Percentiles rank a stretch among this genome's conserved stretches.
These are phyloP conservation scores for Barnettozyma populi DNA, from an alignment of 805 yeast species.

Conservation along the genomic window DNA sequence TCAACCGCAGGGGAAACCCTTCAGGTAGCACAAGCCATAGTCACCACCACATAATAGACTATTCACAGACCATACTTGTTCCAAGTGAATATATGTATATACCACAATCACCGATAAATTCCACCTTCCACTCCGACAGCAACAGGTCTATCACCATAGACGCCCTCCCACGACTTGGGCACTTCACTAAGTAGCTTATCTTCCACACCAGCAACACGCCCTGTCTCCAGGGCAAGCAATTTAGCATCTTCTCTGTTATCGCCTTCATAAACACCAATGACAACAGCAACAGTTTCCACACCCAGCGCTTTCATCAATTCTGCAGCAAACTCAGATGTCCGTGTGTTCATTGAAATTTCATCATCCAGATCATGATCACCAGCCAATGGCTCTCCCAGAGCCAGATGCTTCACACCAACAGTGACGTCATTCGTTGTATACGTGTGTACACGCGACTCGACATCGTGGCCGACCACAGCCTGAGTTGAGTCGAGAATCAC, in stretches of 20 bases:
- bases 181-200: conserved; percentile 32
- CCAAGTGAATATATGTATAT: no score
- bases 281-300: conserved; percentile 33
- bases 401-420: conserved; percentile 1
- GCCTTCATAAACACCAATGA: conserved; percentile 78
- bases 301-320: conserved; percentile 3
- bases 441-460: neutral
- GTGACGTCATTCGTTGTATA: neutral
- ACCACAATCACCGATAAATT: conserved; percentile 40
- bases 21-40: no score
- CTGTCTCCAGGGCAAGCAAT: conserved; percentile 37
- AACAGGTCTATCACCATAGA: conserved; percentile 68
- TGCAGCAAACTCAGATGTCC: conserved; percentile 7
- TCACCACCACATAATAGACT: no score
- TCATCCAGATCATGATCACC: neutral
- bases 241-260: conserved; percentile 77
- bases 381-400: neutral
- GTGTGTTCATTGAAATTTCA: neutral
- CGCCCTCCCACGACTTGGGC: conserved; percentile 82
- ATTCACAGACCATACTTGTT: no score
- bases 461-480: conserved; percentile 39
- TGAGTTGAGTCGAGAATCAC: conserved; percentile 69
- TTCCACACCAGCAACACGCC: conserved; percentile 24
- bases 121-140: conserved; percentile 76
- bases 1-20: no score